These are phyloP conservation scores for Mycena epipterygia DNA, from an alignment of 768 basidiomycete genomes.

Conservation along the genomic window DNA sequence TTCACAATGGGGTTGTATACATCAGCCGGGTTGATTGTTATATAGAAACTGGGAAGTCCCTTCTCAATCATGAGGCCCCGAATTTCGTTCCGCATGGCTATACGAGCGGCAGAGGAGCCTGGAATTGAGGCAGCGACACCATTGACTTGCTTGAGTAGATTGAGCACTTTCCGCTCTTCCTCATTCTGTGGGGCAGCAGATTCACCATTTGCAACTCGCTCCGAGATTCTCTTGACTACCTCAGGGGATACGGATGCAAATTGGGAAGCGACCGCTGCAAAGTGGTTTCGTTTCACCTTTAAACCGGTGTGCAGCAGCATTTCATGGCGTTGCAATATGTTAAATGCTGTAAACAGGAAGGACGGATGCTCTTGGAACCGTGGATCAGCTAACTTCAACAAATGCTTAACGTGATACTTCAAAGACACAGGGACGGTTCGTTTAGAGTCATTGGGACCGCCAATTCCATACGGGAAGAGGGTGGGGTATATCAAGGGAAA, in stretches of 20 bases:
- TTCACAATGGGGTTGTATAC: constrained; percentile 27
- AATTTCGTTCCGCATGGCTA: constrained; percentile 14
- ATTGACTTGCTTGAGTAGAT: constrained; percentile 37
- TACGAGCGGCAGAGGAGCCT: constrained; percentile 26
- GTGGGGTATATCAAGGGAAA: constrained; percentile 45
- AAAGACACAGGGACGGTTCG: background rate
- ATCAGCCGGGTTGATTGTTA: constrained; percentile 34
- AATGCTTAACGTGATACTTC: constrained; percentile 38
- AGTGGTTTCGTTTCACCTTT: constrained; percentile 15
- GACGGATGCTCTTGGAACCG: constrained; percentile 43
- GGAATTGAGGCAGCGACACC: background rate
- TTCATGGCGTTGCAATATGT: constrained; percentile 41
- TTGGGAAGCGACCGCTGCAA: constrained; percentile 29
- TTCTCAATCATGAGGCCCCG: constrained; percentile 23
- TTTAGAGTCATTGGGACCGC: constrained; percentile 26
- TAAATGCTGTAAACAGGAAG: constrained; percentile 46
- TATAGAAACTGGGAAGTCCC: constrained; percentile 10
- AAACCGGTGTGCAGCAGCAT: constrained; percentile 28
- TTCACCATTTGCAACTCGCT: constrained; percentile 26
- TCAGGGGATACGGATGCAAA: constrained; percentile 19
- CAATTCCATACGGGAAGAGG: constrained; percentile 44
- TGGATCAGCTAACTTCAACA: constrained; percentile 24
- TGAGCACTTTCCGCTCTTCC: constrained; percentile 37
- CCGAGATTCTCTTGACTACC: constrained; percentile 20
- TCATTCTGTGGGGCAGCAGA: constrained; percentile 15